Evolutionary conservation across 768 basidiomycete species (phyloP), one percentile per base, ranked within the genome.

Genomic region (Pholiota molesta): DNA sequence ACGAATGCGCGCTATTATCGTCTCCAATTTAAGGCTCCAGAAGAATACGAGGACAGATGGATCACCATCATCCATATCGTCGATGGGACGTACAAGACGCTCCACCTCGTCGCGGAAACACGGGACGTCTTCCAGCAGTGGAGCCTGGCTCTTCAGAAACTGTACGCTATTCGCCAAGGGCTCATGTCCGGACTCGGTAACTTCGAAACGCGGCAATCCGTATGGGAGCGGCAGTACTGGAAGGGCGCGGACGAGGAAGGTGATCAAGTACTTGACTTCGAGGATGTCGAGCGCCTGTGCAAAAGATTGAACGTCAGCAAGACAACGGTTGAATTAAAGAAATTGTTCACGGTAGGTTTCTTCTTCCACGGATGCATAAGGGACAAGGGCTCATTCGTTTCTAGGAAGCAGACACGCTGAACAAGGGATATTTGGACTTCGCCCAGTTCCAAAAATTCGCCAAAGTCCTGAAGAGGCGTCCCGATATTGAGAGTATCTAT

Each of bases 211-310:
- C 75, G 90, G 23, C 84, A 91, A 63, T 79, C 81, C 0, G 78
- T 92, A 10, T 95, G 92, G 93, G 86, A 92, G 75, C 82, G 85
- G 59, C 89, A 89, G 72, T 91, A 89, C 70, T 94, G 93, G 92
- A 91, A 88, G 69, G 84, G 83, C 14, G 85, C 88, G 0, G 89
- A 90, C 63, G 79, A 83, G 42, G 78, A 82, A 45, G 79, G 81
- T 6, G 88, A 90, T 69, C 82, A 87, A 62, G 80, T 80, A 55
- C 71, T 94, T 44, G 83, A 83, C 47, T 91, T 92, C 63, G 85
- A 84, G 11, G 90, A 95, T 65, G 83, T 92, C 5, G 86, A 90
- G 71, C 81, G 78, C 59, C 73, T 95, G 52, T 94, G 91, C 72
- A 81, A 78, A 69, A 77, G 90, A 39, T 74, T 95, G 68, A 91